Evolutionary conservation across 768 basidiomycete species (phyloP), one percentile per base, ranked within the genome.

Genomic region (Termitomyces sp.): DNA sequence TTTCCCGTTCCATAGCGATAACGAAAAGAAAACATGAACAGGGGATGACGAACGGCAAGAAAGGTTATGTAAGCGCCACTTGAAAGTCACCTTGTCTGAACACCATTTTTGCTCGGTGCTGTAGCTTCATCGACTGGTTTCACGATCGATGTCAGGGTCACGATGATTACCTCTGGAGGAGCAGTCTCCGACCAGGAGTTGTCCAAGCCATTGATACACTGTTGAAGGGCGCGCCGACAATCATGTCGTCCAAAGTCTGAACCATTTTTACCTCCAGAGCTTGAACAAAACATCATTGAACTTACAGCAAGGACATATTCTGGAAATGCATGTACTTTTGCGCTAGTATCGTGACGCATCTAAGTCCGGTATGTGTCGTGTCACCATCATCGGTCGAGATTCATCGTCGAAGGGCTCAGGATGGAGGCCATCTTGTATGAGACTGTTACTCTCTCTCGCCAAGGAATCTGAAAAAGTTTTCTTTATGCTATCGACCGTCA

Each of bases 281-380:
- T 68, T 12, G 64, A 65, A 50, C 61, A 62, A n/a, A 55, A 58
- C 26, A 66, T 66, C 17, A 61, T 68, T n/a, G 65, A 66, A 57
- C 52, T 60, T 37, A 56, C 66, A 35, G 65, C 64, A 12, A 62
- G 47, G 40, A 51, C 49, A 12, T 54, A 56, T 17, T 57, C 55
- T 17, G 60, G 64, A 15, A 62, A 56, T 40, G 60, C 60, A 15
- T 58, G 57, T 11, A 53, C 59, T 2, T 57, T 64, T 38, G 62
- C 59, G 7, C 32, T 64, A 30, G 59, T n/a, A 48, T 60, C 65
- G 28, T 62, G 64, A 26, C 58, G 65, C 35, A 58, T 59, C 37
- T 63, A 65, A 26, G 51, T 59, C 17, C 66, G 65, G 66, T 66
- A 40, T 37, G 61, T 44, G 17, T 45, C 42, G 22, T 22, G 17